Evolutionary conservation across 305 asterid species (phyloP).

Genomic region (Solanum hybrid): DNA sequence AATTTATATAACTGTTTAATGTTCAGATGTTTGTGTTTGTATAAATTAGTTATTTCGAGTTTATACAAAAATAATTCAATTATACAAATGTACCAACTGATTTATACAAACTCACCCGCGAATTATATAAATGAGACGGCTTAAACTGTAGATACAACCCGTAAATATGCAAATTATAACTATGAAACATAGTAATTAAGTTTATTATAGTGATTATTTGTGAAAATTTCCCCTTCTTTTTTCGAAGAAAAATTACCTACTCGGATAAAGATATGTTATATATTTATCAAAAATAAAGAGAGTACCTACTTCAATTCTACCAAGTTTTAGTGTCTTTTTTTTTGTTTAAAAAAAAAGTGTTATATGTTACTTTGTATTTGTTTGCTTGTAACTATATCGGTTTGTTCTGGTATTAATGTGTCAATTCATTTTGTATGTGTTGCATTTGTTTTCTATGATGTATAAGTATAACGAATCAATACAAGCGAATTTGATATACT

Average conservation of each 20-base stretch:
- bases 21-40: no score
- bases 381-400: background rate
- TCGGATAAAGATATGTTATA: background rate
- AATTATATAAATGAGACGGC: no score
- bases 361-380: background rate
- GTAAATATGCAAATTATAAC: no score
- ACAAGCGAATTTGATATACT: background rate
- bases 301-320: background rate
- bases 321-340: background rate
- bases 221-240: no score
- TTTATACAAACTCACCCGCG: background rate
- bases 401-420: background rate
- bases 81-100: background rate
- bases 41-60: no score
- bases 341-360: no score
- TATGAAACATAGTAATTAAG: no score
- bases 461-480: background rate
- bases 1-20: no score
- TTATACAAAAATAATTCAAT: no score
- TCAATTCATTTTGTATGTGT: background rate
- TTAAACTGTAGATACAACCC: rapidly evolving
- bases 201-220: background rate
- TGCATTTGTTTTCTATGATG: background rate
- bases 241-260: background rate
- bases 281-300: background rate